Percentiles rank a stretch among this genome's conserved stretches.
Conservation (phyloP, 176 grass and related monocot species). For the Bothriochloa decipiens region DNA sequence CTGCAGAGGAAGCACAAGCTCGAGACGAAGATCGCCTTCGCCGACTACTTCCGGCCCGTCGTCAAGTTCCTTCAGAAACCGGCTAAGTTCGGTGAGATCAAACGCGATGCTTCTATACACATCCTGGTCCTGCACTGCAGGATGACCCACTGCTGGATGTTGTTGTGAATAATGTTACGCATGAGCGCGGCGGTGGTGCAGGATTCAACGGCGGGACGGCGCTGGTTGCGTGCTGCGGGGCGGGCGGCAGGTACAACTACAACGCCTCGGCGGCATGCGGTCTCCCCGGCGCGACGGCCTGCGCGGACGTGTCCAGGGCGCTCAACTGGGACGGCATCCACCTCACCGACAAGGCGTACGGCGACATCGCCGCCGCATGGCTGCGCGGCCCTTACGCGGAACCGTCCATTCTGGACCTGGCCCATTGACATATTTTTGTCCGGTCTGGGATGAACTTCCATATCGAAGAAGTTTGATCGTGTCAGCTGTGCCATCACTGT, state of each 20-base stretch:
- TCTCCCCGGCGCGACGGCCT: slow-evolving; percentile 32
- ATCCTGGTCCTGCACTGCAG: not conserved
- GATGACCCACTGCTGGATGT: not conserved
- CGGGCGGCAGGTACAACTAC: slow-evolving; percentile 54
- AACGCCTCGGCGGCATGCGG: slow-evolving; percentile 36
- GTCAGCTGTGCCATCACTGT: not conserved
- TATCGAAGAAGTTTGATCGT: not conserved
- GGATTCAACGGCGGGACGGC: not conserved
- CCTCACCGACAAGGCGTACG: slow-evolving; percentile 46
- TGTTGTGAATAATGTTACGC: not conserved
- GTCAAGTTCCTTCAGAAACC: slow-evolving; percentile 5
- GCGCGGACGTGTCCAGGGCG: not conserved
- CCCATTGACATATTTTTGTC: not conserved
- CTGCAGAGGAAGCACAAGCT: not conserved
- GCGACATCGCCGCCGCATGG: slow-evolving; percentile 41
- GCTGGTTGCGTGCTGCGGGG: slow-evolving; percentile 45
- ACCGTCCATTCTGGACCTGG: slow-evolving; percentile 29
- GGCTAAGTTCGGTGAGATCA: slow-evolving; percentile 24
- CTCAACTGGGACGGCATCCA: slow-evolving; percentile 63
- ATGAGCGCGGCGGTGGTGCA: not conserved
- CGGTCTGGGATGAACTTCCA: not conserved
- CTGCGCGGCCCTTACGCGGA: slow-evolving; percentile 36
- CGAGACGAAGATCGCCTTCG: slow-evolving; percentile 26
- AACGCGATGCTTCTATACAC: not conserved
- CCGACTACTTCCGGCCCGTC: slow-evolving; percentile 40